Evolutionary conservation across 108 stramenopile species (phyloP).

Genomic region (Nitzschia sp.): DNA sequence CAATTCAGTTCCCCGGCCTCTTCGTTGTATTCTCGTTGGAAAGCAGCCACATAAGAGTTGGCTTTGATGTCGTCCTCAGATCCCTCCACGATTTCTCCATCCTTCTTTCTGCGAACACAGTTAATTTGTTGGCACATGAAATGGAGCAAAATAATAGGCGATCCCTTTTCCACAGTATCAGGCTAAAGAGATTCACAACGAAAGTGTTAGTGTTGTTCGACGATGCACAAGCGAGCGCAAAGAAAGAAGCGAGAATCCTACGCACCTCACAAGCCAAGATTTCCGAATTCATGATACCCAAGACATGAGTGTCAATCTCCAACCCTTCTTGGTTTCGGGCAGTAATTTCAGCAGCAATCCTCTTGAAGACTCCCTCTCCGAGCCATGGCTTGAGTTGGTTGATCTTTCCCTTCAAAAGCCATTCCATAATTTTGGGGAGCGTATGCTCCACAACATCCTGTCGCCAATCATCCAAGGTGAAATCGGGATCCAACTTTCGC

Average conservation of each 20-base stretch:
- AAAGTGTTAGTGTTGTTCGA: not conserved
- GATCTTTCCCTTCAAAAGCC: constrained; percentile 85
- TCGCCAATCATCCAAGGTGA: constrained; percentile 89
- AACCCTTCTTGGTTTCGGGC: constrained; percentile 89
- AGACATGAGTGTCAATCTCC: constrained; percentile 89
- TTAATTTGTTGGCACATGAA: constrained; percentile 99
- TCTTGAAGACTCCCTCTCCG: constrained; percentile 86
- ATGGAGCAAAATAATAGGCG: constrained; percentile 89
- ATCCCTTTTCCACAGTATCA: constrained; percentile 83
- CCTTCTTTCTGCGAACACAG: constrained; percentile 90
- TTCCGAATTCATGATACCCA: constrained; percentile 94
- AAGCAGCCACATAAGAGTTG: constrained; percentile 93
- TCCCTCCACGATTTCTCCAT: constrained; percentile 91
- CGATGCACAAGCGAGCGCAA: not conserved
- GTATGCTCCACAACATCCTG: constrained; percentile 86
- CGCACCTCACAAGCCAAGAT: constrained; percentile 85
- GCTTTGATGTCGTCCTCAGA: constrained; percentile 89
- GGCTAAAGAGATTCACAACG: constrained; percentile 19
- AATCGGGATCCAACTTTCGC: constrained; percentile 91
- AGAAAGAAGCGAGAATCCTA: constrained; percentile 13
- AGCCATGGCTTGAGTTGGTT: constrained; percentile 86
- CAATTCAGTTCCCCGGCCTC: constrained; percentile 86
- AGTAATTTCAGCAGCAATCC: constrained; percentile 84
- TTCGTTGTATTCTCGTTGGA: constrained; percentile 95
- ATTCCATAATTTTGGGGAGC: constrained; percentile 86